Evolutionary conservation across 169 alveolate species (phyloP).

Genomic region (Theileria orientalis): DNA sequence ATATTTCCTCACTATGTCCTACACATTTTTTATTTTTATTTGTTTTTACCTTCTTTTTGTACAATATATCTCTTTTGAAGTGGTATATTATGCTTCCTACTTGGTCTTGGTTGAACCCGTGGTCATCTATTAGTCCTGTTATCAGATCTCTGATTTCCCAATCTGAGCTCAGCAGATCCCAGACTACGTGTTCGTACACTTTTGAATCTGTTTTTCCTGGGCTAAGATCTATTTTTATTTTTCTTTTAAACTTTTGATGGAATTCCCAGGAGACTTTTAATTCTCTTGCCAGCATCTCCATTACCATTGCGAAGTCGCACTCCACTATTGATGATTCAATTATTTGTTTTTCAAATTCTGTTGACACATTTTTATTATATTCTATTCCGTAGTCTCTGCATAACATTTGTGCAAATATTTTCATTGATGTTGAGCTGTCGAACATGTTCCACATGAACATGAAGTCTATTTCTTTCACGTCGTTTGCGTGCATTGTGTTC

Average conservation of each 20-base stretch:
- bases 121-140: neutral
- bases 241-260: neutral
- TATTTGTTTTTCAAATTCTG: conserved; percentile 19
- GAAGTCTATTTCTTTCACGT: neutral
- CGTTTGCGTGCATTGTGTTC: neutral
- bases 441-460: conserved; percentile 27
- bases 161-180: conserved; percentile 27
- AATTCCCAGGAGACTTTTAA: neutral
- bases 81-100: neutral
- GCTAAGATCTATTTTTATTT: neutral
- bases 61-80: conserved; percentile 8
- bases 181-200: neutral
- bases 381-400: conserved; percentile 24
- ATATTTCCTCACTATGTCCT: conserved; percentile 3
- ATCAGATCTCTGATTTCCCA: conserved; percentile 16
- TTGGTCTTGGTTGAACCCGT: neutral
- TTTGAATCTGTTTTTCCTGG: neutral
- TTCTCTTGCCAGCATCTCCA: neutral
- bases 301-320: conserved; percentile 22
- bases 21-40: neutral
- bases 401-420: conserved; percentile 8
- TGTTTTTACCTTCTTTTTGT: conserved; percentile 12
- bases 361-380: neutral
- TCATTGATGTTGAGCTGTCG: neutral
- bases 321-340: conserved; percentile 23